phyloP scores from a whole-genome alignment of 2,329 filamentous ascomycete genomes.

The Metarhizium rileyi region DNA sequence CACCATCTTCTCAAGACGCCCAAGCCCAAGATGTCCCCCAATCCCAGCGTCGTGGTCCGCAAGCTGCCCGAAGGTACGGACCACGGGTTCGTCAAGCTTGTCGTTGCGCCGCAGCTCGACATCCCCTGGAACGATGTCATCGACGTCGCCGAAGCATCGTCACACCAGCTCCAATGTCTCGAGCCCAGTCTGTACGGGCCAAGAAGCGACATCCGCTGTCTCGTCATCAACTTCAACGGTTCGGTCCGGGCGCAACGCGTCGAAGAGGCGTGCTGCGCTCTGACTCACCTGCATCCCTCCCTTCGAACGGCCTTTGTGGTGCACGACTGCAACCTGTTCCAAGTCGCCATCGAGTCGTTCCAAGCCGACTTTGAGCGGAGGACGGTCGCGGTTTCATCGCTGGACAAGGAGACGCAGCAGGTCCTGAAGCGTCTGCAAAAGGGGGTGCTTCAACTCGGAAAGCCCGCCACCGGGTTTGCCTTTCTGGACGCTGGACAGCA shows the following conservation, averaged over 20 bases:
- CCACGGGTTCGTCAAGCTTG: conserved; percentile 28
- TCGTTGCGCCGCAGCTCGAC: conserved; percentile 33
- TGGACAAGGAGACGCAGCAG: conserved; percentile 29
- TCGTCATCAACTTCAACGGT: conserved; percentile 38
- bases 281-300: conserved; percentile 37
- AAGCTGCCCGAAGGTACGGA: conserved; percentile 11
- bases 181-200: conserved; percentile 36
- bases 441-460: conserved; percentile 28
- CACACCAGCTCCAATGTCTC: conserved; percentile 37
- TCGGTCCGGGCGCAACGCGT: conserved; percentile 31
- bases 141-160: conserved; percentile 38
- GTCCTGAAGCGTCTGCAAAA: conserved; percentile 33
- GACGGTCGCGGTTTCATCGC: conserved; percentile 29
- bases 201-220: conserved; percentile 36
- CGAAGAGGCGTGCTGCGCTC: conserved; percentile 34
- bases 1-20: neutral
- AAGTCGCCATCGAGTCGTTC: conserved; percentile 35
- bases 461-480: conserved; percentile 39
- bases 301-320: conserved; percentile 44
- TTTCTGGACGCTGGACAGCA: conserved; percentile 39
- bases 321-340: conserved; percentile 36
- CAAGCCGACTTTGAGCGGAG: conserved; percentile 33
- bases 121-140: conserved; percentile 32
- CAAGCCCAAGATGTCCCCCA: conserved; percentile 3
- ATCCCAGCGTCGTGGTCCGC: conserved; percentile 4